These are phyloP conservation scores for Dalbergia cultrata DNA, from an alignment of 306 rosid genomes.

Conservation along the genomic window DNA sequence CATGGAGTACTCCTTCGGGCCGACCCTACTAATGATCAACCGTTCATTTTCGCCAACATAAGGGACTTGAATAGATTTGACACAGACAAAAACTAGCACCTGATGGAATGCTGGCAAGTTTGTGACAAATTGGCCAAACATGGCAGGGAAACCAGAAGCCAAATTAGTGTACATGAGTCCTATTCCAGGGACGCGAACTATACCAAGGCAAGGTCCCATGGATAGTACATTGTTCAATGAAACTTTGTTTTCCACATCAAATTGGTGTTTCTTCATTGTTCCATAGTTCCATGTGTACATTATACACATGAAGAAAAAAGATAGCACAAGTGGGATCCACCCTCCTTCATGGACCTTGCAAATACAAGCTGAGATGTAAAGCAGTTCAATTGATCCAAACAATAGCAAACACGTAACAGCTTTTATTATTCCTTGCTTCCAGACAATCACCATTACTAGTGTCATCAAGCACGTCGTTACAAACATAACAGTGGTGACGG, in stretches of 20 bases:
- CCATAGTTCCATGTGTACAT: slow-evolving; percentile 81
- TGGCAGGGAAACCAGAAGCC: slow-evolving; percentile 62
- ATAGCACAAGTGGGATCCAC: slow-evolving; percentile 66
- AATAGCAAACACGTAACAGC: slow-evolving; percentile 58
- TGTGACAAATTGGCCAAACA: slow-evolving; percentile 75
- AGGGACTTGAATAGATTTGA: slow-evolving; percentile 71
- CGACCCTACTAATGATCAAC: slow-evolving; percentile 58
- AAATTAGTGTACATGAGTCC: slow-evolving; percentile 68
- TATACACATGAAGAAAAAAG: slow-evolving; percentile 55
- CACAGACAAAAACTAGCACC: slow-evolving; percentile 69
- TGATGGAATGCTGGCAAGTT: slow-evolving; percentile 79
- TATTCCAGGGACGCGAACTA: slow-evolving; percentile 74
- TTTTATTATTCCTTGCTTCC: slow-evolving; percentile 59
- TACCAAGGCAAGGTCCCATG: slow-evolving; percentile 69
- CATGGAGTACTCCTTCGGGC: slow-evolving; percentile 64
- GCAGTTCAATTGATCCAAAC: slow-evolving; percentile 71
- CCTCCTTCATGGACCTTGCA: slow-evolving; percentile 72
- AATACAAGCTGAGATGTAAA: slow-evolving; percentile 70
- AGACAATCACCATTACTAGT: slow-evolving; percentile 63
- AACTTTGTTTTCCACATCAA: slow-evolving; percentile 77
- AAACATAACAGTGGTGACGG: slow-evolving; percentile 72
- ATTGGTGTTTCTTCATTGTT: slow-evolving; percentile 70
- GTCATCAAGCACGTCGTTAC: slow-evolving; percentile 80
- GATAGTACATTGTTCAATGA: slow-evolving; percentile 60
- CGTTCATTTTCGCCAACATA: slow-evolving; percentile 56